These are phyloP conservation scores for Nakazawaea siamensis DNA, from an alignment of 805 yeast species.

Conservation along the genomic window DNA sequence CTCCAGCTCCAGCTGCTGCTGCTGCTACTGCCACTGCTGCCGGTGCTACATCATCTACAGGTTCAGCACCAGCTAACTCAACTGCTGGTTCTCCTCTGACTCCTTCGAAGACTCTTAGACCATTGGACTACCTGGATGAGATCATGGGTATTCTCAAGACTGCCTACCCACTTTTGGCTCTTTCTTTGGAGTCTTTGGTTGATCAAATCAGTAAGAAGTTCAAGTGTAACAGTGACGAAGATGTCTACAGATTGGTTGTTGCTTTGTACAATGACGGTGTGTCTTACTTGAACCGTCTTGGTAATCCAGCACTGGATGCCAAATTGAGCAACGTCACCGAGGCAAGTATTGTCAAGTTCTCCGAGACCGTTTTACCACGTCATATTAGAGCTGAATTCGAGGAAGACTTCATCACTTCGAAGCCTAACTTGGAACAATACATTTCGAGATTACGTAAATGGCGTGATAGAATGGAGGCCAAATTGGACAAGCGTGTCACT, in stretches of 20 bases:
- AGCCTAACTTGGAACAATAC: conserved; percentile 85
- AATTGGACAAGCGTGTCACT: conserved; percentile 76
- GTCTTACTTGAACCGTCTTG: conserved; percentile 77
- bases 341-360: conserved; percentile 78
- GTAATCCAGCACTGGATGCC: conserved; percentile 83
- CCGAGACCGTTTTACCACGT: conserved; percentile 86
- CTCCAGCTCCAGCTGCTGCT: conserved; percentile 4
- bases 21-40: neutral
- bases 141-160: conserved; percentile 93
- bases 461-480: conserved; percentile 90
- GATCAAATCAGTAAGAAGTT: conserved; percentile 93
- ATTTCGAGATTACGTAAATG: conserved; percentile 78
- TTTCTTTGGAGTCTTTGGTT: conserved; percentile 88
- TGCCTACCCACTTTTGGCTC: conserved; percentile 88
- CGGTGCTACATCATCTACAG: conserved; percentile 5
- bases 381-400: conserved; percentile 87
- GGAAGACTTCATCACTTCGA: conserved; percentile 77
- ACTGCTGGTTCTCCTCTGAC: conserved; percentile 6
- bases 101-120: conserved; percentile 26
- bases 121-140: conserved; percentile 90
- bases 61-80: neutral
- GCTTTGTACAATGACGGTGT: conserved; percentile 92
- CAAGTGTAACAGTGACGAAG: conserved; percentile 92
- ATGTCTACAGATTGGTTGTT: conserved; percentile 86
- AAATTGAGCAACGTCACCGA: conserved; percentile 87